phyloP scores from a whole-genome alignment of 371 early-diverging fungal genomes.

The Mycotypha africana region DNA sequence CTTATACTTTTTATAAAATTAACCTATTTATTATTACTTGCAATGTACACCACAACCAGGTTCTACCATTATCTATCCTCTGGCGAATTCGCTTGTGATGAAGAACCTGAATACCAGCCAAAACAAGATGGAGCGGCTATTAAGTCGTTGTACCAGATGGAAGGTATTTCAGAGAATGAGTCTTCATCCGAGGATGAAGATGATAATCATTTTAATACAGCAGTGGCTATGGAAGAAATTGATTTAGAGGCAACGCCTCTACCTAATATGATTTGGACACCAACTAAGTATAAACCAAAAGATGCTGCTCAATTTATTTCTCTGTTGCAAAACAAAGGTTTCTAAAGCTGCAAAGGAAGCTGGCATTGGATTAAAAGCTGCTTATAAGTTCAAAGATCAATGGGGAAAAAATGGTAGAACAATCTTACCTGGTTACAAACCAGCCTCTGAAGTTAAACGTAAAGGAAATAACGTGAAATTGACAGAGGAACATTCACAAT shows the following conservation, averaged over 20 bases:
- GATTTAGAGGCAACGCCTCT: conserved; percentile 13
- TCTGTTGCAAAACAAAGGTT: conserved; percentile 9
- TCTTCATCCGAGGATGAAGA: conserved; percentile 9
- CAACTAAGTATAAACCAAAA: conserved; percentile 9
- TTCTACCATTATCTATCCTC: conserved; percentile 14
- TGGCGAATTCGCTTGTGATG: conserved; percentile 12
- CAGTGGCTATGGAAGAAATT: conserved; percentile 12
- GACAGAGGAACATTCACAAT: conserved; percentile 6
- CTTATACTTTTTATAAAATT: conserved; percentile 15
- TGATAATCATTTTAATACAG: conserved; percentile 11
- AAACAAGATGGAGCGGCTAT: conserved; percentile 14
- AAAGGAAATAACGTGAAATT: conserved; percentile 10
- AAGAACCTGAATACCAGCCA: conserved; percentile 16
- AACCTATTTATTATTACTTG: conserved; percentile 13
- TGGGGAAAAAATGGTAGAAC: conserved; percentile 9
- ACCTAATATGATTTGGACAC: conserved; percentile 12
- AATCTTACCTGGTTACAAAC: conserved; percentile 10
- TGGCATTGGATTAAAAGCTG: conserved; percentile 6
- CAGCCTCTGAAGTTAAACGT: conserved; percentile 8
- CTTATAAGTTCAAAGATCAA: conserved; percentile 5
- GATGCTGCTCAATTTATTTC: conserved; percentile 14
- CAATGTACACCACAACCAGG: conserved; percentile 9
- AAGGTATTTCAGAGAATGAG: conserved; percentile 5
- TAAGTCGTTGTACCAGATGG: conserved; percentile 12
- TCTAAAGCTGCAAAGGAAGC: conserved; percentile 9